phyloP scores from a whole-genome alignment of 1,284 basidiomycete species.

The Rhodotorula sp. region DNA sequence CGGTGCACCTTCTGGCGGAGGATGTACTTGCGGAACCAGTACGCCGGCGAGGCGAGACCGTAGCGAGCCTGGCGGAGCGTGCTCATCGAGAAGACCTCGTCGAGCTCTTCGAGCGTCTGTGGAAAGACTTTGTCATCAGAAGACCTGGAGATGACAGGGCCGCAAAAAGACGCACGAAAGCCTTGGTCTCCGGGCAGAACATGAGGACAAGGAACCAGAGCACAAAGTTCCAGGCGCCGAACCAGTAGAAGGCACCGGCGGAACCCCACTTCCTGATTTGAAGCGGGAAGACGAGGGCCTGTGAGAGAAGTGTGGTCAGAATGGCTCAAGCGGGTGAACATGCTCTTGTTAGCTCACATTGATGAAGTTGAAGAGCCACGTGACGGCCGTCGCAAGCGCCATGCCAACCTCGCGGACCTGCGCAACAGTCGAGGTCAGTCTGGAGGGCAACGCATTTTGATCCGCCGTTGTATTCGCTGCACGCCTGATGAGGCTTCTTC shows the following conservation, averaged over 20 bases:
- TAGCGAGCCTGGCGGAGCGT: slow-evolving; percentile 60
- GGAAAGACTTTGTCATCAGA: slow-evolving; percentile 57
- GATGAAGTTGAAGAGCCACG: slow-evolving; percentile 44
- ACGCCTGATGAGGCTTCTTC: too few relatives aligned
- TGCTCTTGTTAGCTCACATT: slow-evolving; percentile 2
- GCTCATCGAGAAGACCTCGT: slow-evolving; percentile 57
- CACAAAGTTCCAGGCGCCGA: slow-evolving; percentile 30
- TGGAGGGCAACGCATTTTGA: too few relatives aligned
- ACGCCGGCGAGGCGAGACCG: slow-evolving; percentile 18
- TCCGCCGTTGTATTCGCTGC: too few relatives aligned
- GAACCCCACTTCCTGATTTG: slow-evolving; percentile 8
- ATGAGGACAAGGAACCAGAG: slow-evolving; percentile 46
- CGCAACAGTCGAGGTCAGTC: too few relatives aligned
- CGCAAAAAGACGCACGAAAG: slow-evolving; percentile 56
- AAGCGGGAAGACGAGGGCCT: slow-evolving; percentile 1
- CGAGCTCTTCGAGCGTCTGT: slow-evolving; percentile 64
- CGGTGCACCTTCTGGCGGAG: slow-evolving; percentile 26
- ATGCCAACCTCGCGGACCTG: slow-evolving; percentile 57
- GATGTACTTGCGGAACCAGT: slow-evolving; percentile 21
- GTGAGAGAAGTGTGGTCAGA: slow-evolving; percentile 1
- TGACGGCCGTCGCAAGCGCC: slow-evolving; percentile 59
- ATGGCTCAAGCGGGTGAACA: slow-evolving; percentile 46
- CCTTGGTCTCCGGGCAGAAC: slow-evolving; percentile 29
- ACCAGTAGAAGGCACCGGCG: slow-evolving; percentile 47
- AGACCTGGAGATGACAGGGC: slow-evolving; percentile 53